Conservation (phyloP, 495 filamentous ascomycete genomes). For the Xeromyces bisporus region DNA sequence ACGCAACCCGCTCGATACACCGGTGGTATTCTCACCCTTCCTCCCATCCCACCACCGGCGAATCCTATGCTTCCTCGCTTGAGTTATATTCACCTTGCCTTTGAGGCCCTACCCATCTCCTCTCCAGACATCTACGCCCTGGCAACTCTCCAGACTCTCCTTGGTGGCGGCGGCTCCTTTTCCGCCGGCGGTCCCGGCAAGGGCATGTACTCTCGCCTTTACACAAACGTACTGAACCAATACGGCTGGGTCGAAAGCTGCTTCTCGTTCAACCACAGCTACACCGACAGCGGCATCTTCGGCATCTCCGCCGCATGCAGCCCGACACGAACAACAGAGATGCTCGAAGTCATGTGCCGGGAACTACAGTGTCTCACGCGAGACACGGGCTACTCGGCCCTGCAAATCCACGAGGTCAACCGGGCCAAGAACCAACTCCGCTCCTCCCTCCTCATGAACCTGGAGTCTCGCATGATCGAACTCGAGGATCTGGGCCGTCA, state of each 20-base stretch:
- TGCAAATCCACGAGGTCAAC: constrained; percentile 68
- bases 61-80: constrained; percentile 68
- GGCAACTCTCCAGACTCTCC: constrained; percentile 88
- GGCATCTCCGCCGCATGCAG: constrained; percentile 78
- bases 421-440: constrained; percentile 97
- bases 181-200: constrained; percentile 95
- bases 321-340: constrained; percentile 53
- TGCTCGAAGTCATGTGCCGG: constrained; percentile 87
- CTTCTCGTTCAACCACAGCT: constrained; percentile 90
- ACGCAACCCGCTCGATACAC: constrained; percentile 67
- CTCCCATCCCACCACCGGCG: constrained; percentile 54
- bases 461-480: constrained; percentile 94
- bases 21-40: constrained; percentile 76
- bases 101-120: constrained; percentile 84
- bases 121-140: constrained; percentile 89
- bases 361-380: constrained; percentile 66
- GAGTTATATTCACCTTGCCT: constrained; percentile 85
- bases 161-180: constrained; percentile 93
- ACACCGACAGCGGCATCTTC: constrained; percentile 89
- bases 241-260: constrained; percentile 92
- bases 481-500: constrained; percentile 94
- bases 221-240: constrained; percentile 95
- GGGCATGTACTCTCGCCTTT: constrained; percentile 95
- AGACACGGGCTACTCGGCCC: constrained; percentile 46
- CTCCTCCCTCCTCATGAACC: constrained; percentile 86